Base-by-base conservation (phyloP, 2,329 filamentous ascomycete species). In the Didymellaceae sp. region DNA sequence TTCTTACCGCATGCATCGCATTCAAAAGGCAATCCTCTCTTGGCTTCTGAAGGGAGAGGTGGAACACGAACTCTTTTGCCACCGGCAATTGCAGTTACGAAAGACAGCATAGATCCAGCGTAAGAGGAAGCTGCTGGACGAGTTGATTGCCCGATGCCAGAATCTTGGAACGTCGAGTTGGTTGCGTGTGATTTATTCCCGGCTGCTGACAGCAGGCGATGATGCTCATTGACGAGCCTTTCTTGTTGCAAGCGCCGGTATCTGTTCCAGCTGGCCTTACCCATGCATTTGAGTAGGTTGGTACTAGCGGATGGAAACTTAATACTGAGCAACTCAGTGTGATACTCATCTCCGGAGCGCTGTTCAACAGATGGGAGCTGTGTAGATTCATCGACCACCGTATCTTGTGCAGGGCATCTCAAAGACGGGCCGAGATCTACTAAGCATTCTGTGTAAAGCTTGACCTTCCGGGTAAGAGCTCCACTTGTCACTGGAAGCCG, bases 231-330 rank as follows among this genome's bases (percentile, higher is more conserved):
- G 55, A 54, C 2, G 63, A 61, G 9, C 45, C 61, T 25, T 16
- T 55, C 51, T n/a, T 39, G 7, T 22, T 65, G 54, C 48, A 66
- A 47, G 1, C 61, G 58, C 25, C 51, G 52, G 28, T 59, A 65
- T 7, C 61, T 48, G 17, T 54, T 20, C 63, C 63, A 65, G 28
- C 58, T 66, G 2, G 42, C 54, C 33, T 54, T 54, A 6, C 63
- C 63, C 0, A 66, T 38, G 16, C 49, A 46, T n/a, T 56, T 26
- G 5, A 58, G 48, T 2, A 62, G 25, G 1, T 41, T 10, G 0
- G 9, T 5, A 11, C 33, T 41, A 4, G 56, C 61, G 20, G 53
- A 30, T 0, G 62, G 62, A 35, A 52, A 64, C 30, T 59, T 64
- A 3, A 34, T 37, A 5, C 22, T 31, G 25, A 66, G 57, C 2